Conservation (phyloP, 2,329 filamentous ascomycete genomes). For the Leptodontidium sp. region DNA sequence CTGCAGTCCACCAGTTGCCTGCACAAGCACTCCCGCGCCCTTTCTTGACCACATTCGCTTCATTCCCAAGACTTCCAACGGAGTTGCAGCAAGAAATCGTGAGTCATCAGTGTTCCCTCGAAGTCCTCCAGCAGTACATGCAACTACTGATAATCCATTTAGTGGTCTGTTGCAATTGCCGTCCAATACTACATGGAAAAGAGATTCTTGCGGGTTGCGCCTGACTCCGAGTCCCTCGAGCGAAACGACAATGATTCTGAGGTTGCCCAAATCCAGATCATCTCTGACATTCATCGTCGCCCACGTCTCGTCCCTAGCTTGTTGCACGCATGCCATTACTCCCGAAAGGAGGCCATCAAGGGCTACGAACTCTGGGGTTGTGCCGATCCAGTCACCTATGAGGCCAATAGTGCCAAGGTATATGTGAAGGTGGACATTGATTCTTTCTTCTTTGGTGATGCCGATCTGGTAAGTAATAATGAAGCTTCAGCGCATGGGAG, state of each 20-base stretch:
- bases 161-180: constrained; percentile 6
- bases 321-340: constrained; percentile 14
- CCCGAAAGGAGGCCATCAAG: constrained; percentile 13
- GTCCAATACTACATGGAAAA: constrained; percentile 16
- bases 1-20: neutral
- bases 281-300: constrained; percentile 9
- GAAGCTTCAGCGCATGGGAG: neutral
- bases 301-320: constrained; percentile 17
- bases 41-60: neutral
- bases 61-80: neutral
- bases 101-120: neutral
- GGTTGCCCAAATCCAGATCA: constrained; percentile 10
- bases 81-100: constrained; percentile 17
- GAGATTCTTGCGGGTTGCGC: constrained; percentile 12
- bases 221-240: neutral
- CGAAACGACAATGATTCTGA: constrained; percentile 2
- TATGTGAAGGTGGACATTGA: constrained; percentile 23
- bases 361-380: constrained; percentile 18
- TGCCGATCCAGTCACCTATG: constrained; percentile 3
- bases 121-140: neutral
- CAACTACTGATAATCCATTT: neutral
- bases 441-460: constrained; percentile 21
- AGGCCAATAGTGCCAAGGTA: constrained; percentile 6
- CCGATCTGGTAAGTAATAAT: neutral
- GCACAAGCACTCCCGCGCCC: neutral